These are phyloP conservation scores for Tillandsia fasciculata DNA, from an alignment of 176 grass and related monocot genomes.

Conservation along the genomic window DNA sequence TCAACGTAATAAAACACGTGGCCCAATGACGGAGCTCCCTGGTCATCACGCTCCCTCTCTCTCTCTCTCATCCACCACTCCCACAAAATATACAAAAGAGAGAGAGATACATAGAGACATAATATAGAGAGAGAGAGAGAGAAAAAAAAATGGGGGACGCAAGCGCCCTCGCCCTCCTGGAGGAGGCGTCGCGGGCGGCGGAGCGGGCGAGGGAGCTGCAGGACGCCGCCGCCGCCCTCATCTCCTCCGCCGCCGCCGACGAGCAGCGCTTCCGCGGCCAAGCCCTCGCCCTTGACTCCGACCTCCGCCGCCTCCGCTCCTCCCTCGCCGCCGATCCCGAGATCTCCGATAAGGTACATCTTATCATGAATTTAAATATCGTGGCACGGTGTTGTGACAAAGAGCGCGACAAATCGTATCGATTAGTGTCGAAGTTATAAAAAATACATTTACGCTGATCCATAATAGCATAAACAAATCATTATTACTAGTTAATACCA, in stretches of 20 bases:
- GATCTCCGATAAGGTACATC: slow-evolving; percentile 46
- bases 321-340: slow-evolving; percentile 5
- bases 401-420: no score
- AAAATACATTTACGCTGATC: no score
- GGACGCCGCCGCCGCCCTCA: slow-evolving; percentile 59
- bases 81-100: not conserved
- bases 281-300: slow-evolving; percentile 45
- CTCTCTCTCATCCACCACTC: not conserved
- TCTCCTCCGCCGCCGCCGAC: slow-evolving; percentile 48
- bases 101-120: not conserved
- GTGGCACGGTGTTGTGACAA: no score
- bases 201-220: slow-evolving; percentile 84
- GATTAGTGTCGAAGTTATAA: no score
- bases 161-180: slow-evolving; percentile 20
- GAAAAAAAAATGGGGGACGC: slow-evolving; percentile 22
- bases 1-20: not conserved
- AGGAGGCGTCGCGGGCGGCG: slow-evolving; percentile 45
- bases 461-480: no score
- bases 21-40: not conserved
- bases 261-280: slow-evolving; percentile 76
- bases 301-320: slow-evolving; percentile 48
- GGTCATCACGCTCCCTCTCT: not conserved
- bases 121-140: not conserved
- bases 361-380: no score
- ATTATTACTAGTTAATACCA: no score